phyloP scores from a whole-genome alignment of 2,329 filamentous ascomycete species.

The Rhynchosporium secalis region DNA sequence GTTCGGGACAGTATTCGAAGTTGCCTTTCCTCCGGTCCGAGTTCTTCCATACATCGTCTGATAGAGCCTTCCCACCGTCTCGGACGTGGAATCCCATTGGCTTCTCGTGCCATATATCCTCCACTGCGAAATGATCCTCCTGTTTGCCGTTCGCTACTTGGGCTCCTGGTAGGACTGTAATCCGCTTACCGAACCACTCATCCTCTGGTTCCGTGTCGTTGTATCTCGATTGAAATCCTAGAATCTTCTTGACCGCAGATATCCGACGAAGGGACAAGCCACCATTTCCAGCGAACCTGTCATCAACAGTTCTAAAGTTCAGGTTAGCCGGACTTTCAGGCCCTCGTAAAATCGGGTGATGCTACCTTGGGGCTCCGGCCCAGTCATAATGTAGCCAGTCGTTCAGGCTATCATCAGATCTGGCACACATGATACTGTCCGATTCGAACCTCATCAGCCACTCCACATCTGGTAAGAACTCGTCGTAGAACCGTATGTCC shows the following conservation, averaged over 20 bases:
- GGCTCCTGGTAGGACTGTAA: conserved; percentile 50
- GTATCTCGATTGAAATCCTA: conserved; percentile 51
- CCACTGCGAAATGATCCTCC: conserved; percentile 49
- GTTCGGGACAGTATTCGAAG: conserved; percentile 57
- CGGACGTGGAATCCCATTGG: conserved; percentile 57
- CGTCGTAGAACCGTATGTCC: conserved; percentile 53
- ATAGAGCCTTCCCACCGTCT: conserved; percentile 45
- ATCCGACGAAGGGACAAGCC: conserved; percentile 56
- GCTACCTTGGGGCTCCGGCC: conserved; percentile 53
- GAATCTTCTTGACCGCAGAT: conserved; percentile 50
- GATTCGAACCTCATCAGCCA: conserved; percentile 56
- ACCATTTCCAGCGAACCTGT: conserved; percentile 53
- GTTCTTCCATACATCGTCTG: conserved; percentile 50
- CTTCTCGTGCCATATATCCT: conserved; percentile 50
- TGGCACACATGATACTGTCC: conserved; percentile 58
- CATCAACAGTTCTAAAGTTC: conserved; percentile 41
- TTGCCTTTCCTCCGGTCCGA: conserved; percentile 47
- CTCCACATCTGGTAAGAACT: conserved; percentile 51
- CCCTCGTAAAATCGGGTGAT: not conserved
- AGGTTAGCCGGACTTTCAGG: not conserved
- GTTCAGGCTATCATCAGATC: conserved; percentile 52
- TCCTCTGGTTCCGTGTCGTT: conserved; percentile 55
- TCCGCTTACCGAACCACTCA: conserved; percentile 54
- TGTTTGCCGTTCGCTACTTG: conserved; percentile 46
- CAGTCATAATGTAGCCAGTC: conserved; percentile 56